Evolutionary conservation across 179 eudicot species (phyloP).

Genomic region (Drosera spatulata): DNA sequence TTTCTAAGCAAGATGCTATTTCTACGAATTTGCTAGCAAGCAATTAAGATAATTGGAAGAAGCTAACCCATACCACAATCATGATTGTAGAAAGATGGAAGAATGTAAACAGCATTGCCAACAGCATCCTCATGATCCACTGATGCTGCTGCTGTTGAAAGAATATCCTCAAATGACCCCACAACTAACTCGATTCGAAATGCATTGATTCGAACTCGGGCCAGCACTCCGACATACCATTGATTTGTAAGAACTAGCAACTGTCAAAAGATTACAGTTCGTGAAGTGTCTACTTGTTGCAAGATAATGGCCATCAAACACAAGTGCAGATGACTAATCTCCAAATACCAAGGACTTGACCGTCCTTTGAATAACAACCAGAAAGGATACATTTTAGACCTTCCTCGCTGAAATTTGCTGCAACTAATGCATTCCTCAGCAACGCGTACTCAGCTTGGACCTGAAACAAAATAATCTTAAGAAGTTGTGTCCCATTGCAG

Average conservation of each 20-base stretch:
- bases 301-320: not conserved
- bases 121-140: constrained; percentile 79
- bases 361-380: not conserved
- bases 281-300: not conserved
- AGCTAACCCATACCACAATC: constrained; percentile 62
- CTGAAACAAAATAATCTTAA: constrained; percentile 20
- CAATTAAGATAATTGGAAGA: too few species aligned
- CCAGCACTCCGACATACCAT: constrained; percentile 74
- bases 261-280: constrained; percentile 29
- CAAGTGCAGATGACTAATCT: not conserved
- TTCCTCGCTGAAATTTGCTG: constrained; percentile 27
- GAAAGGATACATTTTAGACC: constrained; percentile 63
- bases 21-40: not conserved
- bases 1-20: not conserved
- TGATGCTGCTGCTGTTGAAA: constrained; percentile 57
- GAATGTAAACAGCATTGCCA: constrained; percentile 91
- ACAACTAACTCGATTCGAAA: constrained; percentile 80
- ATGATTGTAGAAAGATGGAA: constrained; percentile 91
- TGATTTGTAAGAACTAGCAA: constrained; percentile 63
- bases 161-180: constrained; percentile 66
- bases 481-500: too few species aligned
- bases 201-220: constrained; percentile 82
- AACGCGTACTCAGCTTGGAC: constrained; percentile 61
- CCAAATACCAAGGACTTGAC: not conserved
- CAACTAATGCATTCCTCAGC: constrained; percentile 50